Base-by-base conservation (phyloP, 2,329 filamentous ascomycete species). In the Blumeria hordei region DNA sequence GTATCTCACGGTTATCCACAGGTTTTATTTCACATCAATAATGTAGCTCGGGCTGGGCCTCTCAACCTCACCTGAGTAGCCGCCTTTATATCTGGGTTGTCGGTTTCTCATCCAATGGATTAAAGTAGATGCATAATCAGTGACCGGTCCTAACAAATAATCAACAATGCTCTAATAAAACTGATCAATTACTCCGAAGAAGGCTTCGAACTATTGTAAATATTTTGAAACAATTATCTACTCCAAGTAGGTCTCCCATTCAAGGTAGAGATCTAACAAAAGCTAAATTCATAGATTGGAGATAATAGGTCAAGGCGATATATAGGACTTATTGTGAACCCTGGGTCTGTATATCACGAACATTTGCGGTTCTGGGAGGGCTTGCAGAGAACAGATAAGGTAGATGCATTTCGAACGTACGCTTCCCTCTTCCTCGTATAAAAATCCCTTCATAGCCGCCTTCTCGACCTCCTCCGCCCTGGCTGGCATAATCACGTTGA, bases 91-190 rank as follows among this genome's bases (percentile, higher is more conserved):
- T 61, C 80, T 80, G 33, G 84, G 82, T 62, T 80, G 76, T 56
- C 90, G 80, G 64, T 87, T 79, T 64, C 84, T 83, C 76, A 94
- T 86, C 85, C 87, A 98, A 68, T 93, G 85, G 54, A 85, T 81
- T 66, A 94, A 77, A 9, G 87, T 92, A 28, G 88, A 83, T 63
- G 87, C 84, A 74, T 94, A 94, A 68, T 95, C 88, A 47, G 88
- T 95, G 12, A 94, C 86, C 47, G 88, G 84, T 59, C 88, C 87
- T 94, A 58, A 55, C 44, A 7, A 12, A 32, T 28, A 11, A 43
- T 18, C 34, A 54, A 54, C 32, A 16, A 54, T 3, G 12, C 11
- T 18, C 14, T 36, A 61, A 54, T 50, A 45, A 9, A n/a, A 41
- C 55, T 12, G 21, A 28, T 28, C 21, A 28, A 28, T 28, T 28